Conservation (phyloP, 1,284 basidiomycete species). For the Uromyces viciae-fabae region DNA sequence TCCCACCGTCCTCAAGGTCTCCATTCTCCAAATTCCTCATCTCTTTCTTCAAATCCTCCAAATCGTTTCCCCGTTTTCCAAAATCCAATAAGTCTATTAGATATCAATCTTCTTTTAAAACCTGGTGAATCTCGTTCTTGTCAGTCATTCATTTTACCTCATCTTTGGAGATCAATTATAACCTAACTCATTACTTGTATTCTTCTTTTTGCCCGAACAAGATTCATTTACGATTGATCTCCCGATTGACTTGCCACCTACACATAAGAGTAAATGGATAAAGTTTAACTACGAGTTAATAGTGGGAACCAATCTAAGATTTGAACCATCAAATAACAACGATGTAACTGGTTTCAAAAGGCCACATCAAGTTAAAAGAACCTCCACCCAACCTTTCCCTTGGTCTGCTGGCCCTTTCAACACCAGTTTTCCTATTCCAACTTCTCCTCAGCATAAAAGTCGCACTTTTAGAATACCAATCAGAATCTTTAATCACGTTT, state of each 20-base stretch:
- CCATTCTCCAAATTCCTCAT: background rate
- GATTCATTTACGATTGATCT: slow-evolving; percentile 58
- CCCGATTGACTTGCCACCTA: slow-evolving; percentile 78
- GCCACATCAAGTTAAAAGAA: too few species aligned
- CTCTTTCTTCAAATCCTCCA: background rate
- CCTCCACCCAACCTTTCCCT: background rate
- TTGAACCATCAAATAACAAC: too few species aligned
- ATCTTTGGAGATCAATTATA: background rate
- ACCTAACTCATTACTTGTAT: background rate
- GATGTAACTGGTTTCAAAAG: too few species aligned
- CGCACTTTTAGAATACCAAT: slow-evolving; percentile 72
- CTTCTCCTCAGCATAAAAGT: slow-evolving; percentile 54
- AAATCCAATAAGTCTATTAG: slow-evolving; percentile 75
- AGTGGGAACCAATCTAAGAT: slow-evolving; percentile 67
- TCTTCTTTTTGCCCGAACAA: background rate
- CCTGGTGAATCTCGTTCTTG: slow-evolving; percentile 78
- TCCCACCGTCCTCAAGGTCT: background rate
- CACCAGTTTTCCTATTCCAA: background rate
- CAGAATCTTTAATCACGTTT: slow-evolving; percentile 75
- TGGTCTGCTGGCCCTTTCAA: background rate
- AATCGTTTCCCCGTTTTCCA: slow-evolving; percentile 72
- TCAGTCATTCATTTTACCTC: slow-evolving; percentile 60
- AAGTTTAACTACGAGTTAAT: slow-evolving; percentile 83
- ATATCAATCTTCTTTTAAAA: slow-evolving; percentile 69
- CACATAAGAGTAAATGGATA: slow-evolving; percentile 76